Conservation (phyloP, 2,329 filamentous ascomycete species). For the Teratosphaeria zuluensis region DNA sequence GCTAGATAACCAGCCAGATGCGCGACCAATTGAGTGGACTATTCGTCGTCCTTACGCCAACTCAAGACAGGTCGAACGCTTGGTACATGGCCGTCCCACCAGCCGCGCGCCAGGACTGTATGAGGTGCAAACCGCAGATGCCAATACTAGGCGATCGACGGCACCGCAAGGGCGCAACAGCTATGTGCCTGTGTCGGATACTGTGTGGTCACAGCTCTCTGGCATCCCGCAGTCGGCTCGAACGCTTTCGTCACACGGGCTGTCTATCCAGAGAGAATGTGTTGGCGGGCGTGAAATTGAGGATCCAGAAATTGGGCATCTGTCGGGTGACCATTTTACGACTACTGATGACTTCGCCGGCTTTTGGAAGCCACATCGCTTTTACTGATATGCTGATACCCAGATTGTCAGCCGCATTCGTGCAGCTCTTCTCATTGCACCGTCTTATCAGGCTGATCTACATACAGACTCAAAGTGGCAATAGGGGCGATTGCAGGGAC, state of each 20-base stretch:
- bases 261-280: not conserved
- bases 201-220: not conserved
- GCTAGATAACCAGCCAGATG: conserved; percentile 5
- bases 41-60: conserved; percentile 3
- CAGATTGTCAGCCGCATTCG: not conserved
- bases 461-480: too few species aligned
- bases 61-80: conserved; percentile 7
- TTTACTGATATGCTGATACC: conserved; percentile 29
- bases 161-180: not conserved
- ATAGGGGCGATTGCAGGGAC: too few species aligned
- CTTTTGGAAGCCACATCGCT: conserved; percentile 37
- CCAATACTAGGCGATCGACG: not conserved
- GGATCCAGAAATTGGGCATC: not conserved
- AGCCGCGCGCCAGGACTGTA: not conserved
- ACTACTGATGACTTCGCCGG: conserved; percentile 16
- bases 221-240: not conserved
- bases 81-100: conserved; percentile 4
- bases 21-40: not conserved
- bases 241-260: not conserved
- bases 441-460: too few species aligned
- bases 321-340: not conserved
- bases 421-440: too few species aligned
- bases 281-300: not conserved
- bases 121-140: not conserved
- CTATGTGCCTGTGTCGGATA: not conserved